A percentile compares a stretch with the other conserved stretches of the same genome.
phyloP scores from a whole-genome alignment of 441 rosid genomes.

The Iberis amara region DNA sequence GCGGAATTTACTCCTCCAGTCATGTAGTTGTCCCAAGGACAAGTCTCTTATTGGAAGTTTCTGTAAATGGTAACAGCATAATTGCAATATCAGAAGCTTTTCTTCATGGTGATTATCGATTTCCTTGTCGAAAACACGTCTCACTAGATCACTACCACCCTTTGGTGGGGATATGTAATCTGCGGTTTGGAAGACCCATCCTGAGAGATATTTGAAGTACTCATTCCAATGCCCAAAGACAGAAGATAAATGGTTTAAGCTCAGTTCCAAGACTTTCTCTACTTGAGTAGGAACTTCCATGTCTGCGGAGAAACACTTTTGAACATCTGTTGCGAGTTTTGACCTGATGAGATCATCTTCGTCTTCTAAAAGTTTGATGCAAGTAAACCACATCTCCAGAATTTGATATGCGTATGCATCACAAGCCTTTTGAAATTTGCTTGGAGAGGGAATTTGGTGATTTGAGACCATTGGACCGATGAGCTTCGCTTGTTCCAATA shows the following conservation, averaged over 20 bases:
- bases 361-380: conserved; percentile 84
- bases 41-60: conserved; percentile 31
- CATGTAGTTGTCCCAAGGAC: conserved; percentile 33
- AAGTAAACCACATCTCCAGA: conserved; percentile 67
- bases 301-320: conserved; percentile 49
- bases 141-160: conserved; percentile 58
- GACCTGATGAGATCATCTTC: conserved; percentile 87
- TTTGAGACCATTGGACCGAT: conserved; percentile 47
- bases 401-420: conserved; percentile 50
- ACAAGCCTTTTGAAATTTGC: conserved; percentile 35
- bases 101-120: conserved; percentile 93
- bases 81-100: conserved; percentile 76
- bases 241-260: conserved; percentile 64
- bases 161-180: conserved; percentile 37
- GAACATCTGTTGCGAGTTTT: conserved; percentile 57
- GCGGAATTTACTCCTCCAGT: conserved; percentile 54
- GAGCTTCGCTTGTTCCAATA: conserved; percentile 72
- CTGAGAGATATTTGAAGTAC: conserved; percentile 57
- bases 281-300: conserved; percentile 66
- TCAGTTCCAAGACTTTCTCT: conserved; percentile 73
- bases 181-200: conserved; percentile 53
- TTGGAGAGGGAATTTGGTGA: conserved; percentile 32
- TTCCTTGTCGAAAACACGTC: conserved; percentile 93
- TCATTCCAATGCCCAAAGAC: conserved; percentile 75
- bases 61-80: conserved; percentile 73